Evolutionary conservation across 1,284 basidiomycete species (phyloP).

Genomic region (Leccinum glutinopallens): DNA sequence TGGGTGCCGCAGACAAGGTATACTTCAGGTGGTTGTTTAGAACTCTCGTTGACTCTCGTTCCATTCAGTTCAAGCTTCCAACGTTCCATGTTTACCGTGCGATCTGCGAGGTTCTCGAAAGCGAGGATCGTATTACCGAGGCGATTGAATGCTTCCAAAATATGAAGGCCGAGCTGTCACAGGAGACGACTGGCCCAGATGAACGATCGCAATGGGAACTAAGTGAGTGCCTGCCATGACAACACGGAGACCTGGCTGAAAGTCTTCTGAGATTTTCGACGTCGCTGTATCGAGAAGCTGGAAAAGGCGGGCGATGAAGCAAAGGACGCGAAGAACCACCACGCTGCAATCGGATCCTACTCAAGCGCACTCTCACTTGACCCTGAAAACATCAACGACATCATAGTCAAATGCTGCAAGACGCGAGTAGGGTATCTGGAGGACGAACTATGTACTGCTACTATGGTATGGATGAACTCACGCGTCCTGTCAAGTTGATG

Average conservation of each 20-base stretch:
- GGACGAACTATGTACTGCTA: too few species aligned
- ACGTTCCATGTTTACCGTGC: background rate
- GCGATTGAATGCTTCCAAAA: background rate
- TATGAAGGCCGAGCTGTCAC: background rate
- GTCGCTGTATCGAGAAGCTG: background rate
- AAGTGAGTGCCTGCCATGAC: background rate
- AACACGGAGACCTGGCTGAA: background rate
- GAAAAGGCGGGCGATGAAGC: background rate
- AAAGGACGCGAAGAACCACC: too few species aligned
- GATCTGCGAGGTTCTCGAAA: background rate
- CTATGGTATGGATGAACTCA: too few species aligned
- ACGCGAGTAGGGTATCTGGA: too few species aligned
- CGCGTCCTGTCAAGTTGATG: too few species aligned
- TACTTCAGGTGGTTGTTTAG: too few species aligned
- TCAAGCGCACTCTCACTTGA: too few species aligned
- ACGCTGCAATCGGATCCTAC: too few species aligned
- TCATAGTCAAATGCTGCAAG: too few species aligned
- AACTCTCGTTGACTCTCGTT: background rate
- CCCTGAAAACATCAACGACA: too few species aligned
- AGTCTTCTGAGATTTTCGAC: background rate
- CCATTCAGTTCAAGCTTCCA: background rate
- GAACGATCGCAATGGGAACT: background rate
- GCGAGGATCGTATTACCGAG: background rate
- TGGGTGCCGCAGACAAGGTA: too few species aligned
- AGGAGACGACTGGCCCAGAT: background rate